A percentile compares a stretch with the other conserved stretches of the same genome.
phyloP scores from a whole-genome alignment of 305 asterid species.

The Fraxinus floribunda region DNA sequence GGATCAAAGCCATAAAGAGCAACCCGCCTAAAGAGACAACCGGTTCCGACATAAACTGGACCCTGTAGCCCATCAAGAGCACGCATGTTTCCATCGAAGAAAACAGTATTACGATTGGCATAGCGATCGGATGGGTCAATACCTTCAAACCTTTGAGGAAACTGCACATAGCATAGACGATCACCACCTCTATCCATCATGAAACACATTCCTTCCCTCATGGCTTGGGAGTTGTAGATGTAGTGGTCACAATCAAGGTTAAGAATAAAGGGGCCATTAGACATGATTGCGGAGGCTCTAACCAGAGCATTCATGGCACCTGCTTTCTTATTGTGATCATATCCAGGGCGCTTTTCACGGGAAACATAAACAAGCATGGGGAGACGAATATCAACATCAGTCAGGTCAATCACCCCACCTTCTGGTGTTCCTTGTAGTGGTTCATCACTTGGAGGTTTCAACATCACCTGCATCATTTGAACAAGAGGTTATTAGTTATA shows the following conservation, averaged over 20 bases:
- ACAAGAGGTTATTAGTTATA: background rate
- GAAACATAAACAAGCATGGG: slow-evolving; percentile 79
- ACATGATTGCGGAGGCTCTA: slow-evolving; percentile 81
- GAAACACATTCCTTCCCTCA: slow-evolving; percentile 85
- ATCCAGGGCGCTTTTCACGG: slow-evolving; percentile 78
- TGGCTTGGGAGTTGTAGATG: slow-evolving; percentile 69
- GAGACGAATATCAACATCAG: slow-evolving; percentile 66
- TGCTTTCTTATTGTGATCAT: slow-evolving; percentile 81
- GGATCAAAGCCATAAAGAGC: slow-evolving; percentile 78
- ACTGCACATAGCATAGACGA: slow-evolving; percentile 69
- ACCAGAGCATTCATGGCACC: slow-evolving; percentile 87
- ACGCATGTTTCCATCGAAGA: slow-evolving; percentile 74
- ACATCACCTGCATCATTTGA: slow-evolving; percentile 52
- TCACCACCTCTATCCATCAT: slow-evolving; percentile 88
- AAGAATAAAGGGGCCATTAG: slow-evolving; percentile 74
- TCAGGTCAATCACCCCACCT: slow-evolving; percentile 43
- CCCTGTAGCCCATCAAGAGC: slow-evolving; percentile 80
- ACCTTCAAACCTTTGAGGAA: slow-evolving; percentile 77
- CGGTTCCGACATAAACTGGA: slow-evolving; percentile 76
- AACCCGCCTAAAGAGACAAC: slow-evolving; percentile 63
- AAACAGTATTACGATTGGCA: slow-evolving; percentile 68
- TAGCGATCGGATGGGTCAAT: slow-evolving; percentile 74
- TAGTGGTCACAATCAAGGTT: slow-evolving; percentile 80
- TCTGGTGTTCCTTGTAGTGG: slow-evolving; percentile 52
- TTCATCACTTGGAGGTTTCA: slow-evolving; percentile 80